Base-by-base conservation (phyloP, 1,284 basidiomycete genomes). In the Psilocybe mexicana region DNA sequence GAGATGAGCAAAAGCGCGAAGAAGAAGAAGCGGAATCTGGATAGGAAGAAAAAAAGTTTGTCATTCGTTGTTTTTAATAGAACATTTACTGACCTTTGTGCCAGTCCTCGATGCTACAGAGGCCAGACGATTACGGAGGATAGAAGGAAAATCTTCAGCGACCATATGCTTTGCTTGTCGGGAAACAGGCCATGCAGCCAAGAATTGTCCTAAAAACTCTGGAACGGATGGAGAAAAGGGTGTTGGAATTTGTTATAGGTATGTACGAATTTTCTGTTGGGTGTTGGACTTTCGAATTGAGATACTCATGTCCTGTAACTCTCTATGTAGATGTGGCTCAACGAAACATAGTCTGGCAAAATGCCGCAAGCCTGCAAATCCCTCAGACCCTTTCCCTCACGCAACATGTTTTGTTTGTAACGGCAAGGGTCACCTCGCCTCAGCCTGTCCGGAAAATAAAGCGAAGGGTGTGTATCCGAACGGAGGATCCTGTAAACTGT, bases 371-470 rank as follows among this genome's bases (percentile, higher is more conserved):
- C 79, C 83, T 1, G 75, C 79, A 8, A 82, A 93, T 69, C 77
- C 81, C n/a, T 67, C 70, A 12, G 80, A 91, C 63, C 89, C 90
- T 1, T 80, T 95, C 2, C 95, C 95, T 0, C 94, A 86, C 68
- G 95, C 95, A 0, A 93, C 89, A 1, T 98, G 95, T 74, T 98
- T 94, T 69, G 90, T 98, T 35, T 98, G 95, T 69, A 85, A 84
- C 2, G 80, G 79, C 3, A 85, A 83, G 64, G 94, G 94, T 0
- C 94, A 96, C 68, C 79, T 96, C 1, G 90, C 92, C 0, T 87
- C 88, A 0, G 76, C 83, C 18, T 98, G 95, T 72, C 90, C 92
- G 0, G 75, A 90, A 66, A 97, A 97, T 68, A 81, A 83, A 58
- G 81, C 81, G 1, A 88, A 85, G 60, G 94, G 95, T 1, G 81